Percentiles rank a stretch among this genome's conserved stretches.
Evolutionary conservation across 2,329 filamentous ascomycete species (phyloP).

Genomic region (Colletotrichum higginsianum): DNA sequence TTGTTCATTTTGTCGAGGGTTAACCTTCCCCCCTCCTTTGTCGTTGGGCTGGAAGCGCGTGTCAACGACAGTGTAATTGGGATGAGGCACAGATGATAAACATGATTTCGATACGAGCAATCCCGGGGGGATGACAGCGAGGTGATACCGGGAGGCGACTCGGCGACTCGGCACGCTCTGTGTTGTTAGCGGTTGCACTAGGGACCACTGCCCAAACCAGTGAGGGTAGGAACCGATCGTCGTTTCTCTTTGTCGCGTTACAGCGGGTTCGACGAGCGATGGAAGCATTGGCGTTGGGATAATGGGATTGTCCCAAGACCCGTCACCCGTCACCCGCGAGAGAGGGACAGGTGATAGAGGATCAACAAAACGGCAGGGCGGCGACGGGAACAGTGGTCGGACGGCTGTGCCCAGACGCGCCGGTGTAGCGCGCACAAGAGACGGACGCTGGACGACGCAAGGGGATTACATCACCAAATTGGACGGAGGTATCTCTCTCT

Average conservation of each 20-base stretch:
- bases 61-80: slow-evolving; percentile 20
- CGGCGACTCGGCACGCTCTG: not conserved
- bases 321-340: too few species aligned
- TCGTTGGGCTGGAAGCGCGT: slow-evolving; percentile 14
- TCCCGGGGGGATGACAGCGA: slow-evolving; percentile 1
- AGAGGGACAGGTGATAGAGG: not conserved
- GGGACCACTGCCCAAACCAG: not conserved
- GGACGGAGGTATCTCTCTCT: too few species aligned
- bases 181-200: not conserved
- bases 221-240: slow-evolving; percentile 8
- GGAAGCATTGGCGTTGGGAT: slow-evolving; percentile 11
- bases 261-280: slow-evolving; percentile 14
- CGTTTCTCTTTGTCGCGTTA: slow-evolving; percentile 3
- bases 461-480: slow-evolving; percentile 37
- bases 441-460: slow-evolving; percentile 16
- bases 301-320: slow-evolving; percentile 13
- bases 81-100: slow-evolving; percentile 23
- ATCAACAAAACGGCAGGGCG: not conserved
- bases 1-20: slow-evolving; percentile 3
- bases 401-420: slow-evolving; percentile 36
- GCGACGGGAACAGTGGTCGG: not conserved
- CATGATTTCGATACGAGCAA: slow-evolving; percentile 30
- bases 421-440: slow-evolving; percentile 26
- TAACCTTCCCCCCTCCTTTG: not conserved
- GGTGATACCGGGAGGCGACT: not conserved